phyloP scores from a whole-genome alignment of 2,329 filamentous ascomycete genomes.

The Clarireedia sp. region DNA sequence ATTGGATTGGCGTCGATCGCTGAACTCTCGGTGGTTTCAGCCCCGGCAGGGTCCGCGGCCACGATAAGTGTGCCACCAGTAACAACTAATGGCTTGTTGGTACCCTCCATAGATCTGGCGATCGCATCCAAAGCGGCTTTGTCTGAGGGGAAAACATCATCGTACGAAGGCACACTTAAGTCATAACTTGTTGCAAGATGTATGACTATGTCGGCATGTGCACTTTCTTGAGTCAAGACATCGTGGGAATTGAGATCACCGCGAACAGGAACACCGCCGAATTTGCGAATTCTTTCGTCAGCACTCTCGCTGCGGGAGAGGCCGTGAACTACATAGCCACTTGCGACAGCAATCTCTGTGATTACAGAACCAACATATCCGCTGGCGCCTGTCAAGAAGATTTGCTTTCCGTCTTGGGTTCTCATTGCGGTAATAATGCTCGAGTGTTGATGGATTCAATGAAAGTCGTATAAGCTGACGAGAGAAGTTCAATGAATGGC shows the following conservation, averaged over 20 bases:
- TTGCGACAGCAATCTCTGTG: conserved; percentile 30
- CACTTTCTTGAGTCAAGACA: conserved; percentile 32
- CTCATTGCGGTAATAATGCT: too few species aligned
- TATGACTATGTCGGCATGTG: conserved; percentile 36
- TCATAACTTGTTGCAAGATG: conserved; percentile 34
- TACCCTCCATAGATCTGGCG: conserved; percentile 29
- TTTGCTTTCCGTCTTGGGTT: neutral
- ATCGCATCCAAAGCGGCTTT: conserved; percentile 34
- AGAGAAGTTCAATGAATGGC: too few species aligned
- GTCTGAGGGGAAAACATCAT: conserved; percentile 28
- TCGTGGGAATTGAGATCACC: conserved; percentile 35
- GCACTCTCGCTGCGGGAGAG: conserved; percentile 33
- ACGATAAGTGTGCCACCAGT: conserved; percentile 30
- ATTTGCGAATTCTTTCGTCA: conserved; percentile 31
- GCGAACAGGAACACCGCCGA: conserved; percentile 34
- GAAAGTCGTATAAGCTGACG: too few species aligned
- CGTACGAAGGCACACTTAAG: conserved; percentile 23
- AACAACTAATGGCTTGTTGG: conserved; percentile 31
- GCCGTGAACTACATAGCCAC: conserved; percentile 35
- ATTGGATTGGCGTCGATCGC: conserved; percentile 17
- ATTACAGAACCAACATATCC: conserved; percentile 35
- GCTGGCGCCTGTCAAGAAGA: conserved; percentile 36
- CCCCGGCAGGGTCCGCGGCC: conserved; percentile 23
- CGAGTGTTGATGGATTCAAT: too few species aligned
- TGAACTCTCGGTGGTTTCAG: conserved; percentile 25